Percentiles rank a stretch among this genome's conserved stretches.
These are phyloP conservation scores for Arabidopsis suecica DNA, from an alignment of 345 rosid species.

Conservation along the genomic window DNA sequence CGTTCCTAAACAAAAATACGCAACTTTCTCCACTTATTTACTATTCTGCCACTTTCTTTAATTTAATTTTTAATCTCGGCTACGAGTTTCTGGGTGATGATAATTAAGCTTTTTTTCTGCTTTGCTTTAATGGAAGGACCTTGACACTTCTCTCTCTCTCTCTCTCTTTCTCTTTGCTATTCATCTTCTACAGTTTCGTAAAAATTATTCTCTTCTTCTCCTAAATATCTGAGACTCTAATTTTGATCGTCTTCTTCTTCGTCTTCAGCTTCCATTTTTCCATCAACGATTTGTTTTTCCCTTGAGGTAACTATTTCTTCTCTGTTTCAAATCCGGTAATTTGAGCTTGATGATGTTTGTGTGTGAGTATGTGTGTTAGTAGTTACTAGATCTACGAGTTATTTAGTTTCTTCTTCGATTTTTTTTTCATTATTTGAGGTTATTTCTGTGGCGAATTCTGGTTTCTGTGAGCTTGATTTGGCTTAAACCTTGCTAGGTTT, in stretches of 20 bases:
- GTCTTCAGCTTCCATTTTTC: conserved; percentile 38
- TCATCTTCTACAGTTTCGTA: conserved; percentile 33
- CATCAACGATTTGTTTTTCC: conserved; percentile 16
- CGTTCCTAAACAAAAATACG: neutral
- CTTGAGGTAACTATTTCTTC: neutral
- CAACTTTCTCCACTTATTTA: conserved; percentile 27
- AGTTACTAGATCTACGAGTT: conserved; percentile 35
- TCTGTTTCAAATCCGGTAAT: neutral
- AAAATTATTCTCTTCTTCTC: conserved; percentile 34
- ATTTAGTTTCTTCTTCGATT: neutral
- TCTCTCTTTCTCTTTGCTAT: conserved; percentile 24
- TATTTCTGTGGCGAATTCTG: conserved; percentile 16
- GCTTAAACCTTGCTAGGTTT: neutral
- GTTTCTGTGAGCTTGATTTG: neutral
- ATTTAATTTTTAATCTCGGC: conserved; percentile 20
- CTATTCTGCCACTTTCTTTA: conserved; percentile 33
- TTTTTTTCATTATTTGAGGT: neutral
- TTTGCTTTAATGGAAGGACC: conserved; percentile 69
- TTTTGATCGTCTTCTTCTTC: conserved; percentile 32
- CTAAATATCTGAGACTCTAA: conserved; percentile 25
- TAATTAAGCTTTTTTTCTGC: conserved; percentile 45
- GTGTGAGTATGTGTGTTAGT: neutral
- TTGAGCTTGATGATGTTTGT: conserved; percentile 3
- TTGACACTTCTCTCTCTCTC: conserved; percentile 45
- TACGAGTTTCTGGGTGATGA: conserved; percentile 46